Percentiles rank a stretch among this genome's conserved stretches.
phyloP scores from a whole-genome alignment of 352 stramenopile species.

The Pythium plurisporium region DNA sequence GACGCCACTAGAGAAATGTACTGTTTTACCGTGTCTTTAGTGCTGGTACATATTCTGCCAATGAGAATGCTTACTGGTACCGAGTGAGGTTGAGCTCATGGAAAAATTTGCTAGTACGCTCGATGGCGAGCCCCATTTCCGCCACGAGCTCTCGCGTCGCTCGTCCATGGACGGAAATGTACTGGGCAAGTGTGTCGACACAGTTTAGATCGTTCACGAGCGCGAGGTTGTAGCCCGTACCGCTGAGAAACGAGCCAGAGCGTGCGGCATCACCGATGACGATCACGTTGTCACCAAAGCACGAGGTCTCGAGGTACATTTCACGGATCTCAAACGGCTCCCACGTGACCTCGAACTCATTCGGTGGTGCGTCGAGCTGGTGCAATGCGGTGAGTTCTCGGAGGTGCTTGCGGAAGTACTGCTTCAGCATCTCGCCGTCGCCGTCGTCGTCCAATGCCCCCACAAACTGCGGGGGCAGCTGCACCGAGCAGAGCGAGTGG shows the following conservation, averaged over 20 bases:
- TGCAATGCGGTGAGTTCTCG: conserved; percentile 6
- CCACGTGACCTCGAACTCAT: conserved; percentile 15
- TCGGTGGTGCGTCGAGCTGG: conserved; percentile 12
- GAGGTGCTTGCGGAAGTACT: conserved; percentile 20
- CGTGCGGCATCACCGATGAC: conserved; percentile 24
- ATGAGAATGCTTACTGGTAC: conserved; percentile 12
- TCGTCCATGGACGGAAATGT: not conserved
- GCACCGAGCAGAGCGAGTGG: conserved; percentile 19
- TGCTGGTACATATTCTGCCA: not conserved
- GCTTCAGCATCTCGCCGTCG: conserved; percentile 12
- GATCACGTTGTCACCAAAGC: conserved; percentile 22
- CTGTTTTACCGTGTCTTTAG: not conserved
- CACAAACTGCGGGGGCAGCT: conserved; percentile 24
- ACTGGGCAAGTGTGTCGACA: conserved; percentile 10
- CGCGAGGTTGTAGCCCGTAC: conserved; percentile 27
- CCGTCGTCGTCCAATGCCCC: conserved; percentile 24
- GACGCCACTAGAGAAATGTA: too few relatives aligned
- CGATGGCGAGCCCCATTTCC: conserved; percentile 2
- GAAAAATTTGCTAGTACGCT: conserved; percentile 22
- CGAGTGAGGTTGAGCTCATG: conserved; percentile 22
- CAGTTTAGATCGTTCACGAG: conserved; percentile 22
- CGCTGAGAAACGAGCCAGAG: conserved; percentile 24
- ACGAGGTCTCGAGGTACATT: conserved; percentile 17
- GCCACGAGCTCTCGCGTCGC: conserved; percentile 6
- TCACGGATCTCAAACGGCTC: conserved; percentile 23